Evolutionary conservation across 805 yeast species (phyloP), one percentile per base, ranked within the genome.

Genomic region (Lachancea meyersii): DNA sequence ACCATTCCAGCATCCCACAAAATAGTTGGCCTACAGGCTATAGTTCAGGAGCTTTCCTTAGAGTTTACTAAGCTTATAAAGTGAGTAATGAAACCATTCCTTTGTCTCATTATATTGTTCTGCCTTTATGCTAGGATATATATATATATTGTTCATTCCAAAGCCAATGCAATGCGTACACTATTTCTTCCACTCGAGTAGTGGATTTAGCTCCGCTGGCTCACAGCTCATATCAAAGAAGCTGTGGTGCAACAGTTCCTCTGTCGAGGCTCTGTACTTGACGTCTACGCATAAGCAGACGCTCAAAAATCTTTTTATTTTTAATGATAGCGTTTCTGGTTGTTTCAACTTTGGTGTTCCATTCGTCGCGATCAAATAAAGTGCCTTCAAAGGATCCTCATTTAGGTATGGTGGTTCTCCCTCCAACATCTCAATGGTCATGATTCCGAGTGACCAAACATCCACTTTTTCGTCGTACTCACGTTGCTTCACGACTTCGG

Each of bases 391-490:
- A 14, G 98, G 99, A 47, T 91, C 91, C 61, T 93, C 99, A 60
- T 91, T 91, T 60, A 93, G 69, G 58, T 93, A 93, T 14, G 99
- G 99, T 9, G 99, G 99, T 61, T 93, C 98, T 20, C 97, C 96
- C 66, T 93, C 98, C 52, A 93, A 80, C 97, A 93, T 89, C 69
- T 93, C 99, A 55, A 93, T 93, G 7, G 89, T 80, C 97, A 93
- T 93, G 52, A 93, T 94, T 51, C 99, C 98, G 50, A 94, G 68
- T 8, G 97, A 87, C 99, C 99, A 93, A 40, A 94, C 86, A 64
- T 93, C 99, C 26, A 93, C 96, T 60, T 94, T 89, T 43, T 94
- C 95, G 45, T 94, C 98, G 58, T 93, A 93, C 56, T 89, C 97
- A 61, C 88, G 87, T 50, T 94, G 82, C 43, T 88, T 82, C 20